Evolutionary conservation across 306 rosid species (phyloP).

Genomic region (Myrica gale): DNA sequence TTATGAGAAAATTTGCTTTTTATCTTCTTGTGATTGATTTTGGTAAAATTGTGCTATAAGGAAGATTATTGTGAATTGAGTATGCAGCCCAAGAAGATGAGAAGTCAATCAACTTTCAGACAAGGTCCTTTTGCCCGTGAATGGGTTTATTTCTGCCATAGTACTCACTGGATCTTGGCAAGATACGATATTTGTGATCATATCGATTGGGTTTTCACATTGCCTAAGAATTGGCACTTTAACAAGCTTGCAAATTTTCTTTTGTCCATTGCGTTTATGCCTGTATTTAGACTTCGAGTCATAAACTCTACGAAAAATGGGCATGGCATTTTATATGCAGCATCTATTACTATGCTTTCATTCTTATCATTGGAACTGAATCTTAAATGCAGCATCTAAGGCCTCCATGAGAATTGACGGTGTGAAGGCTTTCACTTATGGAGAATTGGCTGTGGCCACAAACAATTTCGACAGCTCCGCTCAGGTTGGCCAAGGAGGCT

Average conservation of each 20-base stretch:
- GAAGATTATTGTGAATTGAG: no score
- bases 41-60: no score
- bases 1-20: no score
- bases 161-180: no score
- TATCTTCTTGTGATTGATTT: no score
- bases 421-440: slow-evolving; percentile 53
- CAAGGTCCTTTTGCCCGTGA: no score
- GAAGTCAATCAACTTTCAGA: no score
- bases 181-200: no score
- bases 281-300: not conserved
- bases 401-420: slow-evolving; percentile 63
- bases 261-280: not conserved
- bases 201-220: no score
- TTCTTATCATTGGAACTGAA: slow-evolving; percentile 24
- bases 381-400: slow-evolving; percentile 50
- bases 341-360: not conserved
- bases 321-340: not conserved
- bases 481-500: slow-evolving; percentile 77
- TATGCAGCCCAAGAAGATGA: no score
- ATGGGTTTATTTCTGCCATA: no score
- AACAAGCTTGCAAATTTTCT: not conserved
- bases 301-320: not conserved
- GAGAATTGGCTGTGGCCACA: slow-evolving; percentile 63
- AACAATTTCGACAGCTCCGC: slow-evolving; percentile 55
- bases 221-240: not conserved